Evolutionary conservation across 345 rosid genomes (phyloP), one percentile per base, ranked within the genome.

Genomic region (Zanthoxylum bungeanum): DNA sequence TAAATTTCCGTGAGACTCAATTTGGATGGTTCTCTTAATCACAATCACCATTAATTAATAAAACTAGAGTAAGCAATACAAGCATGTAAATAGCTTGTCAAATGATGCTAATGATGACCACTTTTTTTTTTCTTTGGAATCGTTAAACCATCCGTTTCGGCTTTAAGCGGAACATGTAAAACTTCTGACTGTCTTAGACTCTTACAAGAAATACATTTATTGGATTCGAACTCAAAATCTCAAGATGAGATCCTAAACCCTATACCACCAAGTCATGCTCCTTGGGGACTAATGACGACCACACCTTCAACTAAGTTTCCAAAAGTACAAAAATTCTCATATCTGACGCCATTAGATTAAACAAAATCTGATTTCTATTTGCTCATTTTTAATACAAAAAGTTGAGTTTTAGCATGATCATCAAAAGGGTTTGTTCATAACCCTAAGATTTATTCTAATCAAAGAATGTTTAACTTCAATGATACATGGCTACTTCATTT

Each of bases 51-150:
- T 60, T 70, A 70, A 60, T 12, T 7, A 25, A 24, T 46, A 52
- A 66, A 37, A 57, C 9, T 55, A 55, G 10, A 60, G n/a, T 6
- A 22, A 22, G 0, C n/a, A n/a, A n/a, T 49, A 14, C 24, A 12
- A 28, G 40, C 33, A 42, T 3, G 64, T 19, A 56, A 46, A n/a
- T 27, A 56, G 44, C 66, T 62, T 56, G 31, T 67, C 83, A 86
- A 87, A 87, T 85, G 88, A 73, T 70, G 72, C 64, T 72, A 81
- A 85, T 87, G 24, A 58, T 58, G 75, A 87, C 66, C 47, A 76
- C 83, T n/a, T n/a, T n/a, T n/a, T n/a, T n/a, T n/a, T n/a, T n/a
- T n/a, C n/a, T n/a, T n/a, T n/a, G n/a, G n/a, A n/a, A n/a, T n/a
- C n/a, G n/a, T n/a, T n/a, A n/a, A n/a, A n/a, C n/a, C n/a, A n/a